These are phyloP conservation scores for Coemansia sp. DNA, from an alignment of 192 early-diverging fungal genomes.

Conservation along the genomic window DNA sequence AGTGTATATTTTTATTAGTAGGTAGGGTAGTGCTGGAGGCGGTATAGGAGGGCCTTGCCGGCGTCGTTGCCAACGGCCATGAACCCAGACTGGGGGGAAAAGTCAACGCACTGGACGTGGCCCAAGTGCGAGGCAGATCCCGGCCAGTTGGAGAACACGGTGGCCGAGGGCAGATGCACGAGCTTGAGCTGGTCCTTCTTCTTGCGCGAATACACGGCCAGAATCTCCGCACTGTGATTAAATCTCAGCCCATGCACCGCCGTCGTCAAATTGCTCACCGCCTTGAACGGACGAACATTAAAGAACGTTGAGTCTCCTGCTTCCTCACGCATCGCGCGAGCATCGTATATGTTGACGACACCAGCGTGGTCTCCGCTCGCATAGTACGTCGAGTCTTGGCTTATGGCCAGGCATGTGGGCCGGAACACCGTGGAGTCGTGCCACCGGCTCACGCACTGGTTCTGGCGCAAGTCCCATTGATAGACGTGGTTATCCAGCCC, in stretches of 20 bases:
- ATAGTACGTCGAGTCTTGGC: slow-evolving; percentile 71
- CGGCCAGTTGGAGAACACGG: slow-evolving; percentile 96
- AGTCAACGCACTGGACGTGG: slow-evolving; percentile 73
- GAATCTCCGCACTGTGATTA: slow-evolving; percentile 82
- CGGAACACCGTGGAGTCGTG: slow-evolving; percentile 80
- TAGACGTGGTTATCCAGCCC: slow-evolving; percentile 85
- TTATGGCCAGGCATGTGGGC: slow-evolving; percentile 68
- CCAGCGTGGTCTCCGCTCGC: slow-evolving; percentile 83
- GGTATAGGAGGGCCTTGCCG: slow-evolving; percentile 86
- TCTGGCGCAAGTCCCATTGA: slow-evolving; percentile 79
- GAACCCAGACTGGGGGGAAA: slow-evolving; percentile 91
- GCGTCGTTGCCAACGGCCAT: slow-evolving; percentile 88
- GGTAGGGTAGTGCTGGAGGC: slow-evolving; percentile 61
- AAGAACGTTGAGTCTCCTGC: slow-evolving; percentile 40
- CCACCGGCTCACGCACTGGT: slow-evolving; percentile 76
- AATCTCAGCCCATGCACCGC: slow-evolving; percentile 70
- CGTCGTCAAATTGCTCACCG: slow-evolving; percentile 86
- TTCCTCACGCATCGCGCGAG: slow-evolving; percentile 14
- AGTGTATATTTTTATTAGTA: slow-evolving; percentile 22
- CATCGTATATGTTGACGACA: slow-evolving; percentile 88
- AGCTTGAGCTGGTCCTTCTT: slow-evolving; percentile 80
- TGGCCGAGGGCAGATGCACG: slow-evolving; percentile 76
- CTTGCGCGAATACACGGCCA: slow-evolving; percentile 71
- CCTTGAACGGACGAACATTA: slow-evolving; percentile 63
- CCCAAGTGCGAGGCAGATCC: slow-evolving; percentile 75